phyloP scores from a whole-genome alignment of 371 early-diverging fungal genomes.

The Rhizopus sp. region DNA sequence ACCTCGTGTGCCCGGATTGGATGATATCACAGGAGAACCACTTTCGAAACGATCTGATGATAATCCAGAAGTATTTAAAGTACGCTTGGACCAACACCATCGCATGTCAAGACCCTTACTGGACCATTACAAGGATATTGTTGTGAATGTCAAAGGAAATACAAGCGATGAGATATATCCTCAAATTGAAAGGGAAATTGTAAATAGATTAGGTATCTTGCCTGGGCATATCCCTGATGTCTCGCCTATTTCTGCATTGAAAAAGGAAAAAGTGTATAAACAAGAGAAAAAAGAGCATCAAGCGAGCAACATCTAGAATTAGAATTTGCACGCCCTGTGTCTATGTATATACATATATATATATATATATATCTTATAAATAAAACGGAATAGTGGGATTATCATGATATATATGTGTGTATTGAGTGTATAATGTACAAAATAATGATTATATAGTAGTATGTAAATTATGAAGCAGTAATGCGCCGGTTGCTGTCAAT shows the following conservation, averaged over 20 bases:
- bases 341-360: background rate
- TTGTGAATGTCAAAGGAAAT: conserved; percentile 69
- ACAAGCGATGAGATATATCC: conserved; percentile 92
- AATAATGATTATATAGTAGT: background rate
- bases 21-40: conserved; percentile 93
- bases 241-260: conserved; percentile 9
- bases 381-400: background rate
- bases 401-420: background rate
- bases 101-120: conserved; percentile 76
- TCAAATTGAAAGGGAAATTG: conserved; percentile 65
- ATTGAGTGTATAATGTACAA: background rate
- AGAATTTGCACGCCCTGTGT: background rate
- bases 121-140: conserved; percentile 75
- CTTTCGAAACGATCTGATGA: conserved; percentile 93
- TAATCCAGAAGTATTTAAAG: conserved; percentile 80
- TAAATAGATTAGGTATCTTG: conserved; percentile 43
- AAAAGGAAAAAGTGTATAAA: conserved; percentile 3
- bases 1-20: conserved; percentile 79
- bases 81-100: conserved; percentile 79
- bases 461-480: conserved; percentile 8
- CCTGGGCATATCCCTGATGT: conserved; percentile 26
- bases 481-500: conserved; percentile 26
- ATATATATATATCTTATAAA: background rate
- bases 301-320: background rate
- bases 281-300: background rate